Evolutionary conservation across 23 red algal genomes (phyloP).

Genomic region (Pyropia haitanensis): DNA sequence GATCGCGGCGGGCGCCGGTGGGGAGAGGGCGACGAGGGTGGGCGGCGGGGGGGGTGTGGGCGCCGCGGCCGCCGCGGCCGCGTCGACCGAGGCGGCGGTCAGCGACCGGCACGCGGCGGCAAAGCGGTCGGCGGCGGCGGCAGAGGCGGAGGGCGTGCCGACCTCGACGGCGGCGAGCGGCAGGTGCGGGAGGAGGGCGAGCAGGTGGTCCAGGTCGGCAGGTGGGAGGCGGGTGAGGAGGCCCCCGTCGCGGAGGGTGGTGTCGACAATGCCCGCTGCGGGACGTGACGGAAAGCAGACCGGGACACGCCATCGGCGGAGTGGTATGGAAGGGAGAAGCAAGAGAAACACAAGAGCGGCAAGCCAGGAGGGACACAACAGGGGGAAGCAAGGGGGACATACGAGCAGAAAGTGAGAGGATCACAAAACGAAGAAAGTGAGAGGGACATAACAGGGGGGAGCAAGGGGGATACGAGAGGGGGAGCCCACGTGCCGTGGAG

Average conservation of each 20-base stretch:
- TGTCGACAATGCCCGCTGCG: slow-evolving; percentile 17
- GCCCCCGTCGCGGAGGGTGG: slow-evolving; percentile 71
- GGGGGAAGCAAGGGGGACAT: not conserved
- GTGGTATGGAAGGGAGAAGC: not conserved
- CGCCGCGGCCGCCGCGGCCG: no score
- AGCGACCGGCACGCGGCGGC: no score
- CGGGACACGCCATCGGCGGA: not conserved
- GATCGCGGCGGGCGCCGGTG: no score
- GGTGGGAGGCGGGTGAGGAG: slow-evolving; percentile 55
- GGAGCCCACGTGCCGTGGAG: no score
- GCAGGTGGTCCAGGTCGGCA: slow-evolving; percentile 58
- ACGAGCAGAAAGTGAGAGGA: no score
- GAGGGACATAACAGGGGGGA: no score
- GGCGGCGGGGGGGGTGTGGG: no score
- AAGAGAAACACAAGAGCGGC: not conserved
- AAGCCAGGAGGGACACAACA: not conserved
- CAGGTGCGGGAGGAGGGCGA: slow-evolving; percentile 39
- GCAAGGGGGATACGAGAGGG: no score
- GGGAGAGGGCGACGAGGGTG: no score
- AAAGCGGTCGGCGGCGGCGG: slow-evolving; percentile 2
- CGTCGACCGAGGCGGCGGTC: no score
- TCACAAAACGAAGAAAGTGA: no score
- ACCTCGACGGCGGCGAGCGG: slow-evolving; percentile 14
- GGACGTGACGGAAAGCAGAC: slow-evolving; percentile 6
- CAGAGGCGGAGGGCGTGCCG: not conserved